Conservation (phyloP, 768 basidiomycete species). For the Macrolepiota dolichaula region DNA sequence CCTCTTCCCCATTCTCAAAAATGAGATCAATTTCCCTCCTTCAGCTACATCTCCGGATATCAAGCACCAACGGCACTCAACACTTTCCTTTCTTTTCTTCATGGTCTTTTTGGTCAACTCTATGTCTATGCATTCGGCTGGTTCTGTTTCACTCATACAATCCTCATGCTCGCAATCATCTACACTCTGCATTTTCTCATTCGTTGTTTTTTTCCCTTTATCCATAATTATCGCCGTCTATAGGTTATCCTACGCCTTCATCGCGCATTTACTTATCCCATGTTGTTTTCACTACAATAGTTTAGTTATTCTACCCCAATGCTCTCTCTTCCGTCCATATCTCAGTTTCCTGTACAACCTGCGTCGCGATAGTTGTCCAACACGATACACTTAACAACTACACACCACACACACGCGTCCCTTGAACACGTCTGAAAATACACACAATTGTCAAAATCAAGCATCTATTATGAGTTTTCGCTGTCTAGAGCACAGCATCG, state of each 20-base stretch:
- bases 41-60: background rate
- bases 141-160: constrained; percentile 2
- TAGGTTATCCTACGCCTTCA: background rate
- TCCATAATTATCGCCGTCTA: constrained; percentile 8
- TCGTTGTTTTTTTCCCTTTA: constrained; percentile 9
- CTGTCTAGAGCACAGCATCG: background rate
- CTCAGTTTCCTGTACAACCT: background rate
- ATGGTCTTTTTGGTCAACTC: constrained; percentile 5
- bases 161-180: constrained; percentile 7
- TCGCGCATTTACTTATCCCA: background rate
- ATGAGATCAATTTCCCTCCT: background rate
- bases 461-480: background rate
- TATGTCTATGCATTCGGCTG: constrained; percentile 9
- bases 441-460: background rate
- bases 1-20: background rate
- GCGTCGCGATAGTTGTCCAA: background rate
- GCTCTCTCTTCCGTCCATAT: background rate
- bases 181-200: constrained; percentile 1
- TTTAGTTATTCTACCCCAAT: background rate
- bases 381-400: background rate
- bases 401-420: too few relatives aligned
- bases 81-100: background rate
- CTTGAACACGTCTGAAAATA: background rate
- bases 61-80: background rate
- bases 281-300: constrained; percentile 1